Conservation (phyloP, 2,329 filamentous ascomycete species). For the Diaporthe vaccinii region DNA sequence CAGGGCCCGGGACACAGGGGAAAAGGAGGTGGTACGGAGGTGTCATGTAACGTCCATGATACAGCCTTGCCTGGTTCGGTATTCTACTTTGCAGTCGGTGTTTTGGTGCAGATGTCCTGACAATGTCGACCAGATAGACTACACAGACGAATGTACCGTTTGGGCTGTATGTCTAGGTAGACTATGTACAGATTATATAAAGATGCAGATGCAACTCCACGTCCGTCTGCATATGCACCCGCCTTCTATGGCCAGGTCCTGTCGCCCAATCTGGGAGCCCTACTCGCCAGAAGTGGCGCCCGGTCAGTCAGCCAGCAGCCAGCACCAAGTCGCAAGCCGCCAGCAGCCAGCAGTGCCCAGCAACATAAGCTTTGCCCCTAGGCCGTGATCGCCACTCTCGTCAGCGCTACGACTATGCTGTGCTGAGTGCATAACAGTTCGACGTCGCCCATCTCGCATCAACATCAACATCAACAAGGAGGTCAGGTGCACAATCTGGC, state of each 20-base stretch:
- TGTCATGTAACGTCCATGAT: not conserved
- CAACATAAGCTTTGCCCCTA: conserved; percentile 28
- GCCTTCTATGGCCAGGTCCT: not conserved
- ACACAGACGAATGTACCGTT: not conserved
- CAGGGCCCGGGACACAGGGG: not conserved
- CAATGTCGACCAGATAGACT: not conserved
- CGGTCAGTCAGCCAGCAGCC: conserved; percentile 1
- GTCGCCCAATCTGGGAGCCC: not conserved
- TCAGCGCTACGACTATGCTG: conserved; percentile 26
- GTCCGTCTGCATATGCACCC: not conserved
- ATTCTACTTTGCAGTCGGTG: not conserved
- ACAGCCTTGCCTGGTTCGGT: not conserved
- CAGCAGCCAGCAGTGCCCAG: not conserved
- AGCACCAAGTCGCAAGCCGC: not conserved
- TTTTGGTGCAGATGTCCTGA: not conserved
- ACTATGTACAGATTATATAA: not conserved
- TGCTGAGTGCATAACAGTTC: not conserved
- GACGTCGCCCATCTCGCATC: not conserved
- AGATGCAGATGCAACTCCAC: not conserved
- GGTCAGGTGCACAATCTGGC: not conserved
- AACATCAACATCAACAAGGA: not conserved
- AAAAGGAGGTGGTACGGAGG: conserved; percentile 6
- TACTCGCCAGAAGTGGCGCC: not conserved
- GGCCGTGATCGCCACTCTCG: conserved; percentile 22
- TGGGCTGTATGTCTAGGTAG: not conserved